A percentile compares a stretch with the other conserved stretches of the same genome.
These are phyloP conservation scores for Hygrophila difformis DNA, from an alignment of 257 asterid genomes.

Conservation along the genomic window DNA sequence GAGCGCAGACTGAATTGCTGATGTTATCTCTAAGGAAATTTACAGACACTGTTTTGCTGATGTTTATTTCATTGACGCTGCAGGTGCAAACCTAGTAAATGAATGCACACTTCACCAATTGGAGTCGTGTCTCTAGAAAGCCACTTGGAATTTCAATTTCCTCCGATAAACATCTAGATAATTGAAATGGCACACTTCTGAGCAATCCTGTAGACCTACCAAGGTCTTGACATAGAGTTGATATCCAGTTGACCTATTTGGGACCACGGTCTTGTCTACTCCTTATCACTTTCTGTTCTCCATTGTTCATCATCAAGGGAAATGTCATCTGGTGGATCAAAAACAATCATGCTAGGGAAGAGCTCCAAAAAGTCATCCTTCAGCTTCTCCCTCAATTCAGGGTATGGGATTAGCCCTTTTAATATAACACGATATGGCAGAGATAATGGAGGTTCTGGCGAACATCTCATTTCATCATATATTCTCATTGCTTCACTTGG, in stretches of 20 bases:
- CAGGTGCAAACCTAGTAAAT: not conserved
- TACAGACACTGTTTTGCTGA: not conserved
- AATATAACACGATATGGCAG: constrained; percentile 80
- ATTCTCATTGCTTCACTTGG: constrained; percentile 71
- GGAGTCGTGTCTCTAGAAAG: constrained; percentile 6
- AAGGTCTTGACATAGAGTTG: not conserved
- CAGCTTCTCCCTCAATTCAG: constrained; percentile 80
- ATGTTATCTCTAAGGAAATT: not conserved
- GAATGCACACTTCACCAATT: not conserved
- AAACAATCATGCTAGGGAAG: constrained; percentile 70
- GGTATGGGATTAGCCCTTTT: constrained; percentile 74
- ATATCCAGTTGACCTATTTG: not conserved
- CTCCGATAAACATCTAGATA: not conserved
- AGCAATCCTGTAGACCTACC: not conserved
- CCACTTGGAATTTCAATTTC: not conserved
- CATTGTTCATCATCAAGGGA: constrained; percentile 40
- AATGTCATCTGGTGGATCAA: constrained; percentile 82
- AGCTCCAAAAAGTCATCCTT: constrained; percentile 82
- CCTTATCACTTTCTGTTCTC: constrained; percentile 41
- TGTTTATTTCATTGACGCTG: not conserved
- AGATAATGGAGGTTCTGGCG: constrained; percentile 69
- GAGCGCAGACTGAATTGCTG: no score
- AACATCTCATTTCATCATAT: constrained; percentile 79
- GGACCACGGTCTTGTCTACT: constrained; percentile 21
- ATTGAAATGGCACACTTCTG: not conserved